These are phyloP conservation scores for Lanmaoa rubissima DNA, from an alignment of 768 basidiomycete genomes.

Conservation along the genomic window DNA sequence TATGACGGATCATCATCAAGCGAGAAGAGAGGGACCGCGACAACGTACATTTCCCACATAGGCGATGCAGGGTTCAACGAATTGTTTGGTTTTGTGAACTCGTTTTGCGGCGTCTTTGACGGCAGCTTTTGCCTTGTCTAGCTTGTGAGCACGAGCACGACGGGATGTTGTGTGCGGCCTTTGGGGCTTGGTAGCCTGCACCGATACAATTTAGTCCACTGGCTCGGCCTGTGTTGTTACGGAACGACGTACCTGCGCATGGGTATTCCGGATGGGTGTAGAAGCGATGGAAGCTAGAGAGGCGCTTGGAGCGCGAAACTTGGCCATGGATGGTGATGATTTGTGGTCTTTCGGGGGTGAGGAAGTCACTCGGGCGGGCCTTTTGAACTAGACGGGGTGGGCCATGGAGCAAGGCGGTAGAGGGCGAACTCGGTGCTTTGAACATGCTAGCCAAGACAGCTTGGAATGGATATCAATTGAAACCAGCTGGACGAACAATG, in stretches of 20 bases:
- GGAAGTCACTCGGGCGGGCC: background rate
- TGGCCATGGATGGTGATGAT: slow-evolving; percentile 13
- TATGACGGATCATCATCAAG: slow-evolving; percentile 4
- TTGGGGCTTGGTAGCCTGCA: slow-evolving; percentile 3
- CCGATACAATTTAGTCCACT: background rate
- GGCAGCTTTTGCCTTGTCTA: slow-evolving; percentile 17
- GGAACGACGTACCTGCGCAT: slow-evolving; percentile 8
- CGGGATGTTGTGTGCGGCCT: slow-evolving; percentile 6
- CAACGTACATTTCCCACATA: slow-evolving; percentile 64
- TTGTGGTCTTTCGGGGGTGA: background rate
- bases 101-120: slow-evolving; percentile 21
- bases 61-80: slow-evolving; percentile 33
- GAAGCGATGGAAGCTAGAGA: slow-evolving; percentile 11
- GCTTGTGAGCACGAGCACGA: slow-evolving; percentile 10
- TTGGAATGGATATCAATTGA: slow-evolving; percentile 8
- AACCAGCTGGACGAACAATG: slow-evolving; percentile 23
- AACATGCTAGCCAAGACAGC: slow-evolving; percentile 4
- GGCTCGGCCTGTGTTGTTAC: background rate
- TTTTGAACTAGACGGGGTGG: slow-evolving; percentile 19
- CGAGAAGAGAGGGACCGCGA: background rate
- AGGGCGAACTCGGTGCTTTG: slow-evolving; percentile 10
- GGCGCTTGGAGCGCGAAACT: slow-evolving; percentile 19
- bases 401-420: background rate
- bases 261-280: background rate
- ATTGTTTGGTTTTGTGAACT: slow-evolving; percentile 2